Evolutionary conservation across 495 filamentous ascomycete genomes (phyloP), one percentile per base, ranked within the genome.

Genomic region (Lasiosphaeria ovina): DNA sequence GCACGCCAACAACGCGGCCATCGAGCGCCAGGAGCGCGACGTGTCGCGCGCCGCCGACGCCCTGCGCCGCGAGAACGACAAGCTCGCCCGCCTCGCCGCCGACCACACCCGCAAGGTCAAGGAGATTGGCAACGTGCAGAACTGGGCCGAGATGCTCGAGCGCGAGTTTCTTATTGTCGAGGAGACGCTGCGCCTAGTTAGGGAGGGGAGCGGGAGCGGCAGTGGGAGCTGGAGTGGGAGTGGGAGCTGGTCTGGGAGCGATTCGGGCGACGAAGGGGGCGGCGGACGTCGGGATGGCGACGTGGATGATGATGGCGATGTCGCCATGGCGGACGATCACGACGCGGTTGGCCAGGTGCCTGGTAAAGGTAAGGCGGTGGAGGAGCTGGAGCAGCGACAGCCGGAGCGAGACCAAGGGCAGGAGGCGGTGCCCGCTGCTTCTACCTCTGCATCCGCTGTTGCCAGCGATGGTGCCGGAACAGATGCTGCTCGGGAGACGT

Each of bases 131-230:
- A 91, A 97, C 71, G 85, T 97, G 73, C 94, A 97, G 83, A 96
- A 97, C 71, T 97, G 93, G 93, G 93, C 93, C 45, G 94, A 98
- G 84, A 83, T 96, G 80, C 80, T 97, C 66, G 94, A 98, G 81
- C 74, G 90, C 72, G 93, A 97, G 76, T 83, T 98, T 62, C 69
- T 92, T 67, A 85, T 95, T 60, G 68, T 98, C 42, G 92, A 95
- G 76, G 92, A 97, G 83, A 91, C 90, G 55, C 67, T 96, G 72
- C 76, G 88, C 68, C 70, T 89, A 61, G 91, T 83, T 82, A 70
- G 61, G 71, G 69, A 59, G 71, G 72, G 51, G 58, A 68, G 66
- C 57, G 66, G 61, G 58, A 64, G 70, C 49, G 68, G 60, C 54
- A 64, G 61, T 55, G 65, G 65, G 5, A 75, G 68, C 54, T 62